Conservation (phyloP, 805 yeast species). For the Cyberlindnera amylophila region DNA sequence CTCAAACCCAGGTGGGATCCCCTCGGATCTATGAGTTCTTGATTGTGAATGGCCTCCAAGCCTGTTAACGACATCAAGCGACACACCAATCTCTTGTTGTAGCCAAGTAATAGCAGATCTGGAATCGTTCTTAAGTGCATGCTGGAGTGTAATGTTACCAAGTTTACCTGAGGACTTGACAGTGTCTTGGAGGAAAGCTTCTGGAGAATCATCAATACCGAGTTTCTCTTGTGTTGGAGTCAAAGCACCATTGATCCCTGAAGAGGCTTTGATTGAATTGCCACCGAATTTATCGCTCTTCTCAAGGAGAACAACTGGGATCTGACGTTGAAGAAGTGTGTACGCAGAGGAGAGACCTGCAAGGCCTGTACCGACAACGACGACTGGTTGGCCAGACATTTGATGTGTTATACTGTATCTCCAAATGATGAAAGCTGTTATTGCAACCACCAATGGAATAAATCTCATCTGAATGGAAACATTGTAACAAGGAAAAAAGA, state of each 20-base stretch:
- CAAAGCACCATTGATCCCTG: conserved; percentile 68
- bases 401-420: background rate
- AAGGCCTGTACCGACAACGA: conserved; percentile 78
- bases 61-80: conserved; percentile 64
- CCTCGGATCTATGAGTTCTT: conserved; percentile 76
- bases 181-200: conserved; percentile 62
- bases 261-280: conserved; percentile 57
- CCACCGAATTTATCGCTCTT: conserved; percentile 51
- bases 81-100: conserved; percentile 56
- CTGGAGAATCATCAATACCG: conserved; percentile 51
- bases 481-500: too few relatives aligned
- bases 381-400: conserved; percentile 15
- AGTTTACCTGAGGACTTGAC: conserved; percentile 58
- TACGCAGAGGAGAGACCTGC: conserved; percentile 71
- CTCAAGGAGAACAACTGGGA: conserved; percentile 45
- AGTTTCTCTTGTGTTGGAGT: conserved; percentile 55
- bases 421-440: too few relatives aligned
- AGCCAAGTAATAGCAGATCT: conserved; percentile 72
- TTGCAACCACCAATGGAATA: too few relatives aligned
- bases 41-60: conserved; percentile 81
- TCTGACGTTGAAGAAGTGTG: conserved; percentile 39
- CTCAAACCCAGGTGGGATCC: conserved; percentile 58
- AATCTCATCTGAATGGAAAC: too few relatives aligned
- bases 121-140: conserved; percentile 57
- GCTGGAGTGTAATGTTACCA: conserved; percentile 56